These are phyloP conservation scores for Exsudoporus floridanus DNA, from an alignment of 1,284 basidiomycete genomes.

Conservation along the genomic window DNA sequence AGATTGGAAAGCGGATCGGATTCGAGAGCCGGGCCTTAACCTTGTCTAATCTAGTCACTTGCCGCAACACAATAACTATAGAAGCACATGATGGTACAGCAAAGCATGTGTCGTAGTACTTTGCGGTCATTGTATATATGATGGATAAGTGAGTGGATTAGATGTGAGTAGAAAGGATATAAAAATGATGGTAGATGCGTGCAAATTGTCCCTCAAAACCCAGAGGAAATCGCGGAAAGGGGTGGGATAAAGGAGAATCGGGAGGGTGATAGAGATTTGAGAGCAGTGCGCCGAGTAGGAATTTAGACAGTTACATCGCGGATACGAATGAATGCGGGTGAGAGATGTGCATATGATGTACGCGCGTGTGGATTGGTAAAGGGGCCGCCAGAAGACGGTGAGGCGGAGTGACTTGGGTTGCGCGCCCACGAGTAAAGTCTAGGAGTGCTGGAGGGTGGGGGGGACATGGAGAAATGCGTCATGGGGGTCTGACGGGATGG, in stretches of 20 bases:
- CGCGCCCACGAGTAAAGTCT: constrained; percentile 43
- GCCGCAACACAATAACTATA: constrained; percentile 35
- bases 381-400: constrained; percentile 35
- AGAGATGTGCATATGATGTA: constrained; percentile 49
- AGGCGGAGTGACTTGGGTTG: constrained; percentile 31
- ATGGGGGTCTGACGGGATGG: constrained; percentile 32
- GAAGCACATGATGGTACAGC: constrained; percentile 36
- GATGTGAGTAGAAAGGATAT: constrained; percentile 28
- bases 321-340: constrained; percentile 33
- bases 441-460: constrained; percentile 47
- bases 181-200: constrained; percentile 26
- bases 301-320: constrained; percentile 32
- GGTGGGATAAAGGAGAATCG: background rate
- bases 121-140: constrained; percentile 33
- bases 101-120: constrained; percentile 27
- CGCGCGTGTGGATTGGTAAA: constrained; percentile 50
- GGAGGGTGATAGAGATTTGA: background rate
- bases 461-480: constrained; percentile 43
- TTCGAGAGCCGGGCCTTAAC: constrained; percentile 15
- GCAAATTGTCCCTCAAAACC: constrained; percentile 11
- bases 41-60: constrained; percentile 35
- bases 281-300: background rate
- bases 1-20: constrained; percentile 18
- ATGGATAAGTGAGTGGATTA: constrained; percentile 39
- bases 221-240: constrained; percentile 5